Percentiles rank a stretch among this genome's conserved stretches.
Evolutionary conservation across 345 rosid species (phyloP).

Genomic region (Pelargonium nanum): DNA sequence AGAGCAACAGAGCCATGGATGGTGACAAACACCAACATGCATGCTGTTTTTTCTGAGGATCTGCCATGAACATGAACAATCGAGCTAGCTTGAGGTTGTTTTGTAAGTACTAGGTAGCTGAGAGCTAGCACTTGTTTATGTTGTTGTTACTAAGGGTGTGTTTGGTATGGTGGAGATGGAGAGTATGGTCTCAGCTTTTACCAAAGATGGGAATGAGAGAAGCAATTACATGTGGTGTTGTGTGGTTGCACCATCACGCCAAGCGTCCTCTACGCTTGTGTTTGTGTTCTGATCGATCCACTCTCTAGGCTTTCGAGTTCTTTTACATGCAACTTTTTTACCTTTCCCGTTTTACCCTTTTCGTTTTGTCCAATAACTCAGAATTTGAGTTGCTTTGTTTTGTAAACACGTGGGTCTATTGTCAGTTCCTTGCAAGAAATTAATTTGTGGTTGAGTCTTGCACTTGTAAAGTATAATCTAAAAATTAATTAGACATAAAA

Average conservation of each 20-base stretch:
- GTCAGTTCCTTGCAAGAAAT: too few species aligned
- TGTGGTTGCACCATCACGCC: constrained; percentile 20
- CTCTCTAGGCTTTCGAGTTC: not conserved
- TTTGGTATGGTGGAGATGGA: not conserved
- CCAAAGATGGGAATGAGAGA: not conserved
- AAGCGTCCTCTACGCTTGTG: constrained; percentile 17
- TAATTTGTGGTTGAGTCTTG: too few species aligned
- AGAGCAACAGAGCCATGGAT: constrained; percentile 25
- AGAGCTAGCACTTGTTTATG: not conserved
- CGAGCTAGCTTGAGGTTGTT: too few species aligned
- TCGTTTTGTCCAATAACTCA: not conserved
- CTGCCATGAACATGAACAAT: too few species aligned
- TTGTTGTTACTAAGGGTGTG: not conserved
- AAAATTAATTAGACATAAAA: too few species aligned
- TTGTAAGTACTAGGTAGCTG: not conserved
- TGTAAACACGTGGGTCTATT: too few species aligned
- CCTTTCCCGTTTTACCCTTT: constrained; percentile 19
- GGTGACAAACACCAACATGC: constrained; percentile 27
- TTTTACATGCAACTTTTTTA: constrained; percentile 28
- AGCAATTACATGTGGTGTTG: constrained; percentile 11
- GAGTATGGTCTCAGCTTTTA: not conserved
- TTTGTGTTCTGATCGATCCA: not conserved
- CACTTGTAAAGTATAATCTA: too few species aligned
- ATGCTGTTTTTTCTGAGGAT: constrained; percentile 10
- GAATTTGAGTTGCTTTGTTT: not conserved